Base-by-base conservation (phyloP, 345 rosid genomes). In the Psidium friedrichsthalianum region DNA sequence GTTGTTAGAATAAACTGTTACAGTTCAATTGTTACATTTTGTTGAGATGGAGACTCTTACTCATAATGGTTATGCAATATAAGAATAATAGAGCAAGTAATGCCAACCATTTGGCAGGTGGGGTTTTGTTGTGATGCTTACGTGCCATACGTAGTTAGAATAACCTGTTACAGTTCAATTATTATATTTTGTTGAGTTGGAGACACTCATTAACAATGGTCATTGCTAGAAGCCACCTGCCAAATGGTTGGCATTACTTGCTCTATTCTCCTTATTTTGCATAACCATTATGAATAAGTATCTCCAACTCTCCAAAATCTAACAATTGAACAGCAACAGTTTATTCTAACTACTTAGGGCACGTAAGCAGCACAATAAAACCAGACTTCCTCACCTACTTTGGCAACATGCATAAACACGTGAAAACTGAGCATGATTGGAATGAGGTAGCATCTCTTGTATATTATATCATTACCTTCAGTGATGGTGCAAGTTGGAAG, bases 401-500 rank as follows among this genome's bases (percentile, higher is more conserved):
- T 25, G 18, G 53, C 85, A 36, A n/a, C 32, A 54, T 25, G 44
- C 40, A 32, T 0, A 13, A 15, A 56, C 11, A 40, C 6, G 15
- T 27, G 82, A 81, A 52, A 36, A 25, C 12, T 0, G 52, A 0
- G 16, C 36, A n/a, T 53, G 36, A 69, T 55, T 27, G 22, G 54
- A 81, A 15, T 42, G 83, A 21, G 40, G 84, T 57, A 56, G 82
- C 57, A 87, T 18, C 74, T 58, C 47, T 15, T 61, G 25, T 18
- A 57, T 59, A 27, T 76, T n/a, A 20, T 69, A 16, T 36, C 83
- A 82, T 74, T 90, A 91, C 93, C 90, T 91, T 91, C 74, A 91
- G 87, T 78, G 87, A 92, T 74, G 91, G 89, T 87, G 91, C 93
- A 24, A 91, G 89, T 5, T 89, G 87, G 36, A 91, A 56, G 86